Percentiles rank a stretch among this genome's conserved stretches.
Evolutionary conservation across 2,329 filamentous ascomycete genomes (phyloP).

Genomic region (Sclerotinia trifoliorum): DNA sequence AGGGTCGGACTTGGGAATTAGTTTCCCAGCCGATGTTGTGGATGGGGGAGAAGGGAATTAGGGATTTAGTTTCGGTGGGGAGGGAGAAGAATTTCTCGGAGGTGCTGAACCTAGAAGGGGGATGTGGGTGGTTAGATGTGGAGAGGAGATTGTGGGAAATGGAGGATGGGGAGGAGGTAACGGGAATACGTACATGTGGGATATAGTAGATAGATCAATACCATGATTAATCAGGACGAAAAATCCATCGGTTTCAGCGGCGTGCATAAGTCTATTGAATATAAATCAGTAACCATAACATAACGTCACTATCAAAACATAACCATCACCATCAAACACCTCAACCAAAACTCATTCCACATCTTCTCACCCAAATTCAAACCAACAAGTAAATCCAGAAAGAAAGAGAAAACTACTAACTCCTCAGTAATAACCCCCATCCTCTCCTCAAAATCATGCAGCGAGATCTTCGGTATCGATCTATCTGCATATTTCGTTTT

Average conservation of each 20-base stretch:
- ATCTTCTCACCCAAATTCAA: background rate
- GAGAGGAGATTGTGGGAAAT: constrained; percentile 52
- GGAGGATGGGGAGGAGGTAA: background rate
- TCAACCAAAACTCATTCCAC: background rate
- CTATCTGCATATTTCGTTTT: constrained; percentile 33
- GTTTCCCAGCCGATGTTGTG: constrained; percentile 54
- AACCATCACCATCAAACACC: background rate
- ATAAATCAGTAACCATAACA: background rate
- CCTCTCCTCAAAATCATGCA: constrained; percentile 52
- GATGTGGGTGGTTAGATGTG: constrained; percentile 37
- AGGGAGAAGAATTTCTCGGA: constrained; percentile 53
- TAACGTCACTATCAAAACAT: too few species aligned
- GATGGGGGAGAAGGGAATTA: constrained; percentile 49
- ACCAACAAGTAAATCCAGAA: background rate
- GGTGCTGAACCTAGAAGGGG: constrained; percentile 35
- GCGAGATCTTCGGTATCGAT: constrained; percentile 47
- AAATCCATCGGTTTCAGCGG: constrained; percentile 58
- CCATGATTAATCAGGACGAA: constrained; percentile 56
- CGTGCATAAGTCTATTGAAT: constrained; percentile 40
- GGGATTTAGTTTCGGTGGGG: constrained; percentile 48
- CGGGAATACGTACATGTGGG: background rate
- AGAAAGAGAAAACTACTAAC: constrained; percentile 38
- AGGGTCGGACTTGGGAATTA: constrained; percentile 54
- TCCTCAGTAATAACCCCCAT: constrained; percentile 54
- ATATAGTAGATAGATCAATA: constrained; percentile 32